Evolutionary conservation across 345 rosid genomes (phyloP), one percentile per base, ranked within the genome.

Genomic region (Lagerstroemia speciosa): DNA sequence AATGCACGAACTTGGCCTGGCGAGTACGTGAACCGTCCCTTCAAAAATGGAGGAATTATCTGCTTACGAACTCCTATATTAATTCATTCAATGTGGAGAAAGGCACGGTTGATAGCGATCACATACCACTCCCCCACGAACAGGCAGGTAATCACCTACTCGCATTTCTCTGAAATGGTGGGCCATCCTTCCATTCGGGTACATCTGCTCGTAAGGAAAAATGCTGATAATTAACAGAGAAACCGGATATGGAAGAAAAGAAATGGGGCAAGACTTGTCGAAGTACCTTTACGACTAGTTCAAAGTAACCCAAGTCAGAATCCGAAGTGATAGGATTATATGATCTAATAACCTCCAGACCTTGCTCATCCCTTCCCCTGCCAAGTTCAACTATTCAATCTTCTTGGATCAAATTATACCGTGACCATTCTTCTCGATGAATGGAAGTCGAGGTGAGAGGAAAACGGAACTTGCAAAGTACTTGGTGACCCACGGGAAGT

Each of bases 61-160:
- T 27, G 11, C 32, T n/a, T 20, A 58, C 29, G 19, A 58, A 10
- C 34, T 30, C 34, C 11, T 33, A 58, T 58, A 58, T 58, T 20
- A 14, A 58, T 58, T 27, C 19, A 7, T 58, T 20, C 16, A 20
- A 10, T 26, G 32, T n/a, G 16, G 5, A 30, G 63, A 10, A 11
- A n/a, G 2, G 60, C 27, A 53, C 29, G 9, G n/a, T n/a, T n/a
- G n/a, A 26, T 8, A n/a, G 1, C 60, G 33, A 58, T 58, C 33
- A 19, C 64, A n/a, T 76, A 84, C 88, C 88, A 73, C 75, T n/a
- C 86, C 86, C 45, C 88, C 88, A 72, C 73, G 81, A 2, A 84
- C 84, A 3, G 84, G 27, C 7, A 84, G 80, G 68, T 38, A 69
- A 62, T 78, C 84, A 41, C 86, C 84, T 48, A 68, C 78, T 0